phyloP scores from a whole-genome alignment of 2,329 filamentous ascomycete genomes.

The Cercospora brassicicola region DNA sequence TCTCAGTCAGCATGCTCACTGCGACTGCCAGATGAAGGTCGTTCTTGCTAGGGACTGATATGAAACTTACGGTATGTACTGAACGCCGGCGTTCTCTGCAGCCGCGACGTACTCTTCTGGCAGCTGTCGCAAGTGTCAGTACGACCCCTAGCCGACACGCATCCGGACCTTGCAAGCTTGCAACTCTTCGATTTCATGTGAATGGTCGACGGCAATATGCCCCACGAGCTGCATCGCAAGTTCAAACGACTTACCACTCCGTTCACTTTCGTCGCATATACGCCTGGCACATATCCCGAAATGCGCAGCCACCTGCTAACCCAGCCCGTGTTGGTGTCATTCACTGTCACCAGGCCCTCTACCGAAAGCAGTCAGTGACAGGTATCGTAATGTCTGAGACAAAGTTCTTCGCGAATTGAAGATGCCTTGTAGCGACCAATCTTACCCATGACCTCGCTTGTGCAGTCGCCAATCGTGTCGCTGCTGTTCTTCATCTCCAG shows the following conservation, averaged over 20 bases:
- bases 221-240: not conserved
- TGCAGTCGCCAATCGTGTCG: constrained; percentile 88
- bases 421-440: no score
- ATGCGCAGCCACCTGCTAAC: constrained; percentile 95
- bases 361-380: constrained; percentile 49
- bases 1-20: not conserved
- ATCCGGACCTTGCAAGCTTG: not conserved
- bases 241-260: constrained; percentile 59
- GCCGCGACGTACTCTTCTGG: constrained; percentile 58
- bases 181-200: not conserved
- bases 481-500: constrained; percentile 71
- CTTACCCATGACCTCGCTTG: constrained; percentile 67
- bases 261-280: constrained; percentile 93
- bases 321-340: constrained; percentile 83
- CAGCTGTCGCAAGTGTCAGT: constrained; percentile 42
- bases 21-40: not conserved
- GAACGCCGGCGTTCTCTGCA: constrained; percentile 60
- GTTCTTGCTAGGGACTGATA: not conserved
- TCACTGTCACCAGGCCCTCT: constrained; percentile 83
- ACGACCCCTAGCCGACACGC: not conserved
- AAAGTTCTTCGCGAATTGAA: no score
- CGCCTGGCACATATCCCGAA: constrained; percentile 80
- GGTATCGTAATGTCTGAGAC: no score
- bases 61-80: constrained; percentile 57
- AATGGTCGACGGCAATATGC: not conserved